phyloP scores from a whole-genome alignment of 2,329 filamentous ascomycete species.

The Pseudocercospora macadamiae region DNA sequence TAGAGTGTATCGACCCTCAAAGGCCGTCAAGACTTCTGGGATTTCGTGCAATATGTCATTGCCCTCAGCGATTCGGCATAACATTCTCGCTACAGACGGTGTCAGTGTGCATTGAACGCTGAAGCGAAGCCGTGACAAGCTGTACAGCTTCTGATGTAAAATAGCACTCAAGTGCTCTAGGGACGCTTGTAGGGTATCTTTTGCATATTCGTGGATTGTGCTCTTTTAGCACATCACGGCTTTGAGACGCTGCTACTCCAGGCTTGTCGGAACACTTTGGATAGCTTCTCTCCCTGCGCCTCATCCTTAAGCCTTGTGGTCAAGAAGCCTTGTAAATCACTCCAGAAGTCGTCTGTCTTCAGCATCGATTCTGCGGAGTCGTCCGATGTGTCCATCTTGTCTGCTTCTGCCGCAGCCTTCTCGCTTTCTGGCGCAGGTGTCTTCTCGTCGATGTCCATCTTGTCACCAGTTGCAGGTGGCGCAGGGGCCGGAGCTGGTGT shows the following conservation, averaged over 20 bases:
- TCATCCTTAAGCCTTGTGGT: constrained; percentile 76
- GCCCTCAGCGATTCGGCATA: too few species aligned
- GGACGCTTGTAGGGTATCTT: background rate
- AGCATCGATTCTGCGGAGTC: constrained; percentile 56
- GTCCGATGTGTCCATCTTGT: constrained; percentile 58
- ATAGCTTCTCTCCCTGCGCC: constrained; percentile 64
- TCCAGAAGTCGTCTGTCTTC: constrained; percentile 78
- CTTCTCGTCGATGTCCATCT: constrained; percentile 38
- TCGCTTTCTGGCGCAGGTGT: constrained; percentile 36
- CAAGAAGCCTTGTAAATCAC: constrained; percentile 79
- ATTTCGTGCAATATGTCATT: too few species aligned
- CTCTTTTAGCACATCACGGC: background rate
- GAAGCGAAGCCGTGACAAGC: too few species aligned
- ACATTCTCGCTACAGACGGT: too few species aligned
- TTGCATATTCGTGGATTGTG: too few species aligned
- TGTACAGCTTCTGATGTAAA: too few species aligned
- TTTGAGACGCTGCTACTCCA: constrained; percentile 9
- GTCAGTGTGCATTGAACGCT: background rate
- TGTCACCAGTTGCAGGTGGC: constrained; percentile 20
- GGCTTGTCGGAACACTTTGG: constrained; percentile 59
- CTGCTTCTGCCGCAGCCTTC: constrained; percentile 45
- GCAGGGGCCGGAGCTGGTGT: constrained; percentile 40
- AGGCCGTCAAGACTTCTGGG: too few species aligned
- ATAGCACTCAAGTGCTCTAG: background rate
- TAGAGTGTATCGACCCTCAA: too few species aligned